phyloP scores from a whole-genome alignment of 1,284 basidiomycete species.

The Ustilago vetiveriae region DNA sequence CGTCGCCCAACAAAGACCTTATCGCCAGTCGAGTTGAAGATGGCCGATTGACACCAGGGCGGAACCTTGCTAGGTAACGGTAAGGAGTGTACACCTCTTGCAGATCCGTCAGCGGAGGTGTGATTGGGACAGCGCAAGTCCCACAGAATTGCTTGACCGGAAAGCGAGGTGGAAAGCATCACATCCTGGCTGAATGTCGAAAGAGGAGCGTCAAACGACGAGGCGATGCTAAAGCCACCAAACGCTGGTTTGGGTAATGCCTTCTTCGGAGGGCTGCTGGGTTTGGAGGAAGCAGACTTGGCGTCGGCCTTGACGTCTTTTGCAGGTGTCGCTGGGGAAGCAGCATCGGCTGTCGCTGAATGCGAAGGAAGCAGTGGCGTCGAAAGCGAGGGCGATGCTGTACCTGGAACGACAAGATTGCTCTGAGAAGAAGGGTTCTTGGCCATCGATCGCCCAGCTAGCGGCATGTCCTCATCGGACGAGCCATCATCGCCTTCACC shows the following conservation, averaged over 20 bases:
- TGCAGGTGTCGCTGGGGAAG: not conserved
- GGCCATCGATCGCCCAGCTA: conserved; percentile 35
- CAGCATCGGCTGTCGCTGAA: not conserved
- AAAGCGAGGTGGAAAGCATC: conserved; percentile 86
- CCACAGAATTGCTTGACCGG: conserved; percentile 91
- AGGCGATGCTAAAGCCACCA: conserved; percentile 51
- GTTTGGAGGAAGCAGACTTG: conserved; percentile 6
- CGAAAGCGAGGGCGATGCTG: conserved; percentile 17
- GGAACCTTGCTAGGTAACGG: conserved; percentile 89
- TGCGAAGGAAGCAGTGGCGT: conserved; percentile 9
- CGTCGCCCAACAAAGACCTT: conserved; percentile 90
- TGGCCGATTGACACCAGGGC: conserved; percentile 82
- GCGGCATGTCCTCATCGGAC: conserved; percentile 51
- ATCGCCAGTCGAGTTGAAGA: conserved; percentile 85
- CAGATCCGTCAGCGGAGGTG: conserved; percentile 68
- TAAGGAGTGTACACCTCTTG: conserved; percentile 78
- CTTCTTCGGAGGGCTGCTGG: conserved; percentile 18
- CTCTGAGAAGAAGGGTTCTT: conserved; percentile 29
- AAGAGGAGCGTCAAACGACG: conserved; percentile 62
- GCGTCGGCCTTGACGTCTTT: not conserved
- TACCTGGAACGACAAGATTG: conserved; percentile 4
- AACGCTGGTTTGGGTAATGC: conserved; percentile 59
- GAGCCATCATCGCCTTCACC: conserved; percentile 62
- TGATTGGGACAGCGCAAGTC: conserved; percentile 77
- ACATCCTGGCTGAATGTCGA: conserved; percentile 79